These are phyloP conservation scores for Waltergamsia citrina DNA, from an alignment of 2,329 filamentous ascomycete genomes.

Conservation along the genomic window DNA sequence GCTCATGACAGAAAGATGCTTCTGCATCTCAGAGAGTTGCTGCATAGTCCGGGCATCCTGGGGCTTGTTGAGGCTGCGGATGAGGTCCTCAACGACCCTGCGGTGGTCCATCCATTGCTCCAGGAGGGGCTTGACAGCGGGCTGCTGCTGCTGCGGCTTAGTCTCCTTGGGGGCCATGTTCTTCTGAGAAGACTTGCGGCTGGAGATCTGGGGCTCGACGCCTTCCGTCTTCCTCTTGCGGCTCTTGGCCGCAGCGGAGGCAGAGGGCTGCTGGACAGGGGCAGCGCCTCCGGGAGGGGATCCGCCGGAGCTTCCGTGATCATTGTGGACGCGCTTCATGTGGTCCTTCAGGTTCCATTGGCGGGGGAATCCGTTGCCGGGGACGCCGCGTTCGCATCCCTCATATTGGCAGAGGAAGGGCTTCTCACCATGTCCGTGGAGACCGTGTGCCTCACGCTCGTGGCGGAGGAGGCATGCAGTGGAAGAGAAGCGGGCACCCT, in stretches of 20 bases:
- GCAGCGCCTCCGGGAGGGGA: conserved; percentile 28
- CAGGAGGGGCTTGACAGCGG: conserved; percentile 28
- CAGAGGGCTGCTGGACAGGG: conserved; percentile 15
- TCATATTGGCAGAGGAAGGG: conserved; percentile 83
- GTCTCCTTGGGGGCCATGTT: conserved; percentile 21
- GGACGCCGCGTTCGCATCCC: conserved; percentile 74
- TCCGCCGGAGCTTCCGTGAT: conserved; percentile 33
- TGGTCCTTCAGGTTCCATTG: conserved; percentile 96
- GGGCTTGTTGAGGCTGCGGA: conserved; percentile 38
- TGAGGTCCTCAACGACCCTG: conserved; percentile 50
- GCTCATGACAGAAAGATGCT: conserved; percentile 39
- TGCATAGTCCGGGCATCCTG: conserved; percentile 43
- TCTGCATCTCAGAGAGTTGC: conserved; percentile 41
- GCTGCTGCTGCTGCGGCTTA: too few relatives aligned
- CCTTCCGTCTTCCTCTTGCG: conserved; percentile 50
- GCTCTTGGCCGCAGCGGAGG: too few relatives aligned
- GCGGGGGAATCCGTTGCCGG: conserved; percentile 84
- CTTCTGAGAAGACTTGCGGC: conserved; percentile 41
- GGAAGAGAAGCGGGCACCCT: conserved; percentile 84
- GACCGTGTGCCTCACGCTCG: conserved; percentile 89
- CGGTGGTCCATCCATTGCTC: conserved; percentile 54
- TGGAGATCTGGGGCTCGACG: conserved; percentile 25
- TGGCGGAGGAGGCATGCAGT: conserved; percentile 91
- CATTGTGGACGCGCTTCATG: conserved; percentile 88
- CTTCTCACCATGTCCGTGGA: conserved; percentile 90